A percentile compares a stretch with the other conserved stretches of the same genome.
Evolutionary conservation across 495 filamentous ascomycete genomes (phyloP).

Genomic region (Annulohypoxylon nitens): DNA sequence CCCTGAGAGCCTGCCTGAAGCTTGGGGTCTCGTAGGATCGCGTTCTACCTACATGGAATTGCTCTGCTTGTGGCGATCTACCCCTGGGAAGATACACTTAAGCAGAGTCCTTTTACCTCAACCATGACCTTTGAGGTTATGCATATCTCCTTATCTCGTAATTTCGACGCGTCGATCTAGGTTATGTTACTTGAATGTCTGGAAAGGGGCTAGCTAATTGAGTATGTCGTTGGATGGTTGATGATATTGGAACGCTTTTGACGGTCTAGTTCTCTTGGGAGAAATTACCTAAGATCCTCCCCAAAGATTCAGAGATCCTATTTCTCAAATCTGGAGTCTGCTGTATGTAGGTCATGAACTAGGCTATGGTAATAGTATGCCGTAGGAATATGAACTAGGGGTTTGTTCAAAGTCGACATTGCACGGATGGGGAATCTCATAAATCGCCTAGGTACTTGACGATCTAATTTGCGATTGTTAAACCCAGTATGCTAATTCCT

Average conservation of each 20-base stretch:
- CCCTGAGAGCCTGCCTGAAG: background rate
- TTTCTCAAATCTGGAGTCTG: slow-evolving; percentile 1
- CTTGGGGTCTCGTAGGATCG: background rate
- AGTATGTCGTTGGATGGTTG: slow-evolving; percentile 9
- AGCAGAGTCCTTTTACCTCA: slow-evolving; percentile 17
- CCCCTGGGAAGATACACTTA: background rate
- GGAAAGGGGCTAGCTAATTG: slow-evolving; percentile 17
- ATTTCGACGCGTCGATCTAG: slow-evolving; percentile 14
- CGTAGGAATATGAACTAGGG: slow-evolving; percentile 15
- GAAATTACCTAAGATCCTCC: slow-evolving; percentile 28
- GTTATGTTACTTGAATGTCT: slow-evolving; percentile 9
- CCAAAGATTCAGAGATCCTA: slow-evolving; percentile 4
- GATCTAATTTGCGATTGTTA: slow-evolving; percentile 29
- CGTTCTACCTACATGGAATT: background rate
- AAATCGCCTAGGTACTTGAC: slow-evolving; percentile 10
- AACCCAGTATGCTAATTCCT: slow-evolving; percentile 9
- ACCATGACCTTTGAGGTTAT: slow-evolving; percentile 7
- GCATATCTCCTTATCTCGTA: slow-evolving; percentile 14
- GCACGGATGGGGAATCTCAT: slow-evolving; percentile 30
- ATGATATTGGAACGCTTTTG: slow-evolving; percentile 23
- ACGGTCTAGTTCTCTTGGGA: slow-evolving; percentile 8
- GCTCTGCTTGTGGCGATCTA: slow-evolving; percentile 1
- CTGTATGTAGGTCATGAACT: slow-evolving; percentile 30
- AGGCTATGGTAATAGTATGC: slow-evolving; percentile 16
- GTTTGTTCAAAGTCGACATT: slow-evolving; percentile 30